Evolutionary conservation across 2,329 filamentous ascomycete genomes (phyloP), one percentile per base, ranked within the genome.

Genomic region (Thielaviopsis musarum): DNA sequence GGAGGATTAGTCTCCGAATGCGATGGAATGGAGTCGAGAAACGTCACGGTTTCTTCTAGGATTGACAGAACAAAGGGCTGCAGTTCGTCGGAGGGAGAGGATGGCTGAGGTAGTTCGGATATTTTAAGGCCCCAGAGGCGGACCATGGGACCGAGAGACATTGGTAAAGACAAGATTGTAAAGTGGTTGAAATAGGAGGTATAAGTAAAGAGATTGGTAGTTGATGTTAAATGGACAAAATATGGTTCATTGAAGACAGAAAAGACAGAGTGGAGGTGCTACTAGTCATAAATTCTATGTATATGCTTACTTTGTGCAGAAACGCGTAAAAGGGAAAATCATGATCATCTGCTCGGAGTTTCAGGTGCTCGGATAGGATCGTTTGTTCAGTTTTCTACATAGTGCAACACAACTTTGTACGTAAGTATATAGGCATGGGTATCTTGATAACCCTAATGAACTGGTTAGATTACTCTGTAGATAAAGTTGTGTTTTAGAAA

Each of bases 1-100:
- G 62, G 41, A 30, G 65, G 65, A 59, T 70, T 69, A 41, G 21
- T 3, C 4, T 52, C 34, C 19, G 66, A 63, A 22, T 51, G 24
- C 17, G 77, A 74, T 7, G 80, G 74, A 38, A 80, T 74, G 10
- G 72, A 72, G 65, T 77, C 75, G 66, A 84, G 74, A 67, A 87
- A 84, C 1, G 75, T 72, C 28, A 80, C 68, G 22, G 79, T 77
- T 67, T 87, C 83, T n/a, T 70, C 66, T 34, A 87, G 71, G 24
- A 83, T 70, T 5, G 73, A 68, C 10, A 70, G 67, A 61, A 85
- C 67, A 63, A 87, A 77, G 5, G 73, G 70, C 22, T 69, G 67
- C 17, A 85, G 70, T 41, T 75, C 72, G 28, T 74, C 70, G 3
- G 68, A 60, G 1, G 69, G 65, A 4, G 73, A 71, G 15, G 67